Base-by-base conservation (phyloP, 78 protist species). In the Anaeramoeba ignava region DNA sequence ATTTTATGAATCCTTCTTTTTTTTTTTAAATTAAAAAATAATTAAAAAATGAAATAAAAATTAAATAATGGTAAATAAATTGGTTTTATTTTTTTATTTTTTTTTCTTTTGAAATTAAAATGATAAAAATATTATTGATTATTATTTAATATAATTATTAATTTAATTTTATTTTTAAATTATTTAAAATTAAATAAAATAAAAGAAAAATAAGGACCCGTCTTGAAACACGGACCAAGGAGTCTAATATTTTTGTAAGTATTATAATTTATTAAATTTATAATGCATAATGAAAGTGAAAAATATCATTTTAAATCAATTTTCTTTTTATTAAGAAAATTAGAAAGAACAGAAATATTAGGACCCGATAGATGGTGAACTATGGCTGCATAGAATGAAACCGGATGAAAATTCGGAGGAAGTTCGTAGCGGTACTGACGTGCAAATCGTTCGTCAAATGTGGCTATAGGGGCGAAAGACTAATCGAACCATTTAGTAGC, bases 141-240 rank as follows among this genome's bases (percentile, higher is more conserved):
- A n/a, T n/a, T n/a, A n/a, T 78, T 83, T 83, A 83, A 80, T 78
- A 78, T 80, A 78, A 80, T 78, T 78, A 80, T 80, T 80, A 83
- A 80, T 78, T 83, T 78, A 83, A n/a, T n/a, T 83, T 80, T 83
- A 83, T 40, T 40, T n/a, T 78, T 83, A 80, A 83, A n/a, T 36
- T 78, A 40, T 78, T 83, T 73, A 33, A 73, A 73, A n/a, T 41
- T 36, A n/a, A 8, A 85, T 79, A 88, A 88, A 40, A 84, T 81
- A 40, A 83, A 86, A 39, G 89, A 79, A n/a, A 40, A 39, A 79
- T 78, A 87, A 38, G 83, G 93, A 68, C 92, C 95, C 95, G 95
- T 93, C 95, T 93, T 91, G 94, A 93, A 93, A 93, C 95, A 93
- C 93, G 96, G 96, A 93, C 91, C 95, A 93, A 93, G 96, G 96